These are phyloP conservation scores for Stemphylium beticola DNA, from an alignment of 2,329 filamentous ascomycete species.

Conservation along the genomic window DNA sequence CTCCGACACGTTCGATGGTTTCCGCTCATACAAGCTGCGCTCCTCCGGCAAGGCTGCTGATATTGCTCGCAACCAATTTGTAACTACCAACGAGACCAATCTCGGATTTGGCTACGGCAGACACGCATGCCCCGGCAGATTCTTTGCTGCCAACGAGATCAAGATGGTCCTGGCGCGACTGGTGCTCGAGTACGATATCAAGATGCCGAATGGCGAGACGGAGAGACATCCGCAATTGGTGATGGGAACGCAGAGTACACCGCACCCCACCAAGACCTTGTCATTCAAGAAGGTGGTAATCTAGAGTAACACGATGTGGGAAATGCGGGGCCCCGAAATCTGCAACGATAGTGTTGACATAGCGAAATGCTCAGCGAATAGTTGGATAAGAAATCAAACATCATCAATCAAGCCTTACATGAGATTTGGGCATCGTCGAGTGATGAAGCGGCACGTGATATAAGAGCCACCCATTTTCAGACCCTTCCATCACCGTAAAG, in stretches of 20 bases:
- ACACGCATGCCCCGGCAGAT: slow-evolving; percentile 43
- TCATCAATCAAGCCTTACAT: too few species aligned
- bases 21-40: slow-evolving; percentile 40
- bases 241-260: slow-evolving; percentile 15
- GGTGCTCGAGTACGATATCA: slow-evolving; percentile 38
- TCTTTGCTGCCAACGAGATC: slow-evolving; percentile 44
- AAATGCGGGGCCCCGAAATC: neutral
- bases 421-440: too few species aligned
- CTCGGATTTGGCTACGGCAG: slow-evolving; percentile 40
- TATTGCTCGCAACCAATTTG: slow-evolving; percentile 42
- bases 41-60: slow-evolving; percentile 25
- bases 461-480: too few species aligned
- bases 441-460: too few species aligned
- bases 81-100: slow-evolving; percentile 33
- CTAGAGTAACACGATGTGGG: neutral
- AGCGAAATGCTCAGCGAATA: too few species aligned
- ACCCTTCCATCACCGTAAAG: too few species aligned
- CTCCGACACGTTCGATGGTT: slow-evolving; percentile 38
- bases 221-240: slow-evolving; percentile 26
- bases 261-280: slow-evolving; percentile 23
- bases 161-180: slow-evolving; percentile 41
- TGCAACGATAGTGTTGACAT: too few species aligned
- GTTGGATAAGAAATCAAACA: too few species aligned
- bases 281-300: slow-evolving; percentile 25
- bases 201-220: slow-evolving; percentile 23